These are phyloP conservation scores for Neoscytalidium dimidiatum DNA, from an alignment of 2,329 filamentous ascomycete genomes.

Conservation along the genomic window DNA sequence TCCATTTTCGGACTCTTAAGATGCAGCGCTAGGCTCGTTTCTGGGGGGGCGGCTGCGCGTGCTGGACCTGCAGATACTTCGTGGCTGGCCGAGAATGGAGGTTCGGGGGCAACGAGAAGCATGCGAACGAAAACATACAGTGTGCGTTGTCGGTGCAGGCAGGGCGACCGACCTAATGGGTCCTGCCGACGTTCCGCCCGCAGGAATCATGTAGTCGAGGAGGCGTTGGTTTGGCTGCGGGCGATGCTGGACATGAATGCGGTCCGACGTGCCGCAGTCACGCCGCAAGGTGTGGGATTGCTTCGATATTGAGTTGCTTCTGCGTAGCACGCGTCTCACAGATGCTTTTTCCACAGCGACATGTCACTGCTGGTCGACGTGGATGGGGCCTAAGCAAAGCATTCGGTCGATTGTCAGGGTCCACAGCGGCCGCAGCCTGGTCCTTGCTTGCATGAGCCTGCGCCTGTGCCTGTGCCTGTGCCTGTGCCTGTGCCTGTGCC, in stretches of 20 bases:
- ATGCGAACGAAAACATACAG: neutral
- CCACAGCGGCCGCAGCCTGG: neutral
- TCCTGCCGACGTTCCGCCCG: neutral
- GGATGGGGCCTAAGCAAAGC: neutral
- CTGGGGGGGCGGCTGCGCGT: neutral
- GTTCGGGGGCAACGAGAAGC: neutral
- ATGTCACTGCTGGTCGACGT: neutral
- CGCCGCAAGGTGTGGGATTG: constrained; percentile 5
- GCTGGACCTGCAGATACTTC: constrained; percentile 6
- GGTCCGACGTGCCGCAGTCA: constrained; percentile 9
- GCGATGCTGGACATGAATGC: neutral
- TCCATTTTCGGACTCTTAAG: neutral
- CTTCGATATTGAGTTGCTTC: neutral
- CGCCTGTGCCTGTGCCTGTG: no score
- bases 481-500: no score
- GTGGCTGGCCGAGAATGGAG: neutral
- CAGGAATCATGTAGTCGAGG: neutral
- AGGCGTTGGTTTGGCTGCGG: neutral
- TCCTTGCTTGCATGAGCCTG: neutral
- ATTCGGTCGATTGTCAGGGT: constrained; percentile 3
- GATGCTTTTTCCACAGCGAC: neutral
- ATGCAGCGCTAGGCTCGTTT: neutral
- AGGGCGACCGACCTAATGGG: neutral
- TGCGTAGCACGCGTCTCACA: neutral
- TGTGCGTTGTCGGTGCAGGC: neutral